Evolutionary conservation across 2,329 filamentous ascomycete genomes (phyloP).

Genomic region (Amesomyces nigricolor): DNA sequence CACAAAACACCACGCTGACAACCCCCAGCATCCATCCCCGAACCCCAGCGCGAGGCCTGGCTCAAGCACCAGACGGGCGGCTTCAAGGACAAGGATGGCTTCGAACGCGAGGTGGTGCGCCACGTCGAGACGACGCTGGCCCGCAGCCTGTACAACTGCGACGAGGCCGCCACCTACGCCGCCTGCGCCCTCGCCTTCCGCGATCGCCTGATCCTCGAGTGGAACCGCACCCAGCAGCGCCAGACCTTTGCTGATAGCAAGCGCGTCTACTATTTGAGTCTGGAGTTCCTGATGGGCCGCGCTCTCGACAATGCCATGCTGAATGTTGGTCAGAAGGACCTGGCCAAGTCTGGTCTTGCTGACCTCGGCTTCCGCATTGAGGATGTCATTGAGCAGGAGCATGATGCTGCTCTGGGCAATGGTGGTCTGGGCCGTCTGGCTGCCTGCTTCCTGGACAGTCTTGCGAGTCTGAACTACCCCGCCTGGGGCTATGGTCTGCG

Average conservation of each 20-base stretch:
- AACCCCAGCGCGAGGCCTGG: slow-evolving; percentile 79
- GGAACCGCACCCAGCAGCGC: slow-evolving; percentile 96
- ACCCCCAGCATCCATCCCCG: slow-evolving; percentile 66
- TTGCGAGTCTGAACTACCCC: slow-evolving; percentile 90
- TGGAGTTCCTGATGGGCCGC: slow-evolving; percentile 97
- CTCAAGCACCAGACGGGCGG: slow-evolving; percentile 56
- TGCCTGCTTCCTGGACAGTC: slow-evolving; percentile 93
- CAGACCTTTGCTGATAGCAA: slow-evolving; percentile 90
- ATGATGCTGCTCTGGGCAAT: slow-evolving; percentile 93
- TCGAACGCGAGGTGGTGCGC: slow-evolving; percentile 79
- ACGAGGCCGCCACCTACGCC: slow-evolving; percentile 87
- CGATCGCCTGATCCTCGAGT: slow-evolving; percentile 87
- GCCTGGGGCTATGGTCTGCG: slow-evolving; percentile 96
- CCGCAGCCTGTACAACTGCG: slow-evolving; percentile 95
- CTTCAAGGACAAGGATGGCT: slow-evolving; percentile 76
- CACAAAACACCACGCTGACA: background rate
- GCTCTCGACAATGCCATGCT: slow-evolving; percentile 98
- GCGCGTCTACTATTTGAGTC: slow-evolving; percentile 92
- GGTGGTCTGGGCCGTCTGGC: slow-evolving; percentile 91
- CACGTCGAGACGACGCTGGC: slow-evolving; percentile 96
- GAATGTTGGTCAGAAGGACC: slow-evolving; percentile 82
- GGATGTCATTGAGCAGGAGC: slow-evolving; percentile 89
- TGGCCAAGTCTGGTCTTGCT: slow-evolving; percentile 73
- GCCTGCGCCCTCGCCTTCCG: slow-evolving; percentile 88
- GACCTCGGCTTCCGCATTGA: slow-evolving; percentile 97